Conservation (phyloP, 1,139 yeast species). For the Eremothecium coryli region DNA sequence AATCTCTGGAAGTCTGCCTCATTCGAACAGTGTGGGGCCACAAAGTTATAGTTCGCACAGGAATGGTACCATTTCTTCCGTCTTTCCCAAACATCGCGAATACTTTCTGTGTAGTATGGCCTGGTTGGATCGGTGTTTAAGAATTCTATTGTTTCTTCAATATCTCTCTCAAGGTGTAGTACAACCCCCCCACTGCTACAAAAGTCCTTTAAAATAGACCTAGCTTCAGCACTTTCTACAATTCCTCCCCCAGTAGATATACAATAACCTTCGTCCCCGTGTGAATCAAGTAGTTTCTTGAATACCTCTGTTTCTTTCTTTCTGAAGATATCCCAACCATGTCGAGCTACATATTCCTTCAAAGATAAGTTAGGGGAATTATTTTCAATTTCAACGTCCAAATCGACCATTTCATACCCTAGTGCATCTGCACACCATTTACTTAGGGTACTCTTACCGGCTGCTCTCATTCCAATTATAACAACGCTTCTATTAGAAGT, state of each 20-base stretch:
- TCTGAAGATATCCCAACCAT: conserved; percentile 88
- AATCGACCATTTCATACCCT: conserved; percentile 67
- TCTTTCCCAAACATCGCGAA: conserved; percentile 71
- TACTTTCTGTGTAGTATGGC: conserved; percentile 78
- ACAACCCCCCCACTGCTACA: conserved; percentile 52
- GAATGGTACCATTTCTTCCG: conserved; percentile 74
- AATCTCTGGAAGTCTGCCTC: conserved; percentile 49
- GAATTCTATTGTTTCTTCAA: conserved; percentile 69
- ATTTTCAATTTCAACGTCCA: conserved; percentile 64
- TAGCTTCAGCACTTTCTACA: conserved; percentile 67
- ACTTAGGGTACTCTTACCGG: conserved; percentile 87
- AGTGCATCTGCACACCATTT: conserved; percentile 66
- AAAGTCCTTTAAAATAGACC: conserved; percentile 51
- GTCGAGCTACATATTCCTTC: conserved; percentile 51
- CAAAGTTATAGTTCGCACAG: conserved; percentile 72
- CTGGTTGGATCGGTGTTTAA: conserved; percentile 69
- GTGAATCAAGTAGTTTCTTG: conserved; percentile 39
- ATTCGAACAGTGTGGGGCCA: conserved; percentile 59
- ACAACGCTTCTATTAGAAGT: conserved; percentile 44
- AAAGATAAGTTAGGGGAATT: conserved; percentile 44
- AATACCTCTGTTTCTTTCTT: conserved; percentile 54
- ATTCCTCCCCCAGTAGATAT: conserved; percentile 96
- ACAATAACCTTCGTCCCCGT: conserved; percentile 49
- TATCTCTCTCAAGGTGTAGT: conserved; percentile 80
- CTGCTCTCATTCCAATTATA: conserved; percentile 96